Evolutionary conservation across 164 flowering plant genomes (phyloP), one percentile per base, ranked within the genome.

Genomic region (Magnolia sinica): DNA sequence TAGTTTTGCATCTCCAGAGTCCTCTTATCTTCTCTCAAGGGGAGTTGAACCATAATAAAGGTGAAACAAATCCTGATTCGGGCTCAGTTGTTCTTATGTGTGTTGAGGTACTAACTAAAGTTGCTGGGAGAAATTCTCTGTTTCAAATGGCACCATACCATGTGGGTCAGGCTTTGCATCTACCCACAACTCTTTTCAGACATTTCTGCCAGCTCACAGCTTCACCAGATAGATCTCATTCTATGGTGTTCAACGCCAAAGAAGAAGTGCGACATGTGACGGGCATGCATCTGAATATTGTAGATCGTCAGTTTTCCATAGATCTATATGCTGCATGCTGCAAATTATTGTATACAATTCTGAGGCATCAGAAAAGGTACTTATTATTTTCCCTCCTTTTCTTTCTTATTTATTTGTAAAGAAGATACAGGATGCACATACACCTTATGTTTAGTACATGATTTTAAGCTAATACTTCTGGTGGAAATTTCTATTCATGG

Each of bases 71-170:
- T 81, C 96, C 97, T 68, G 98, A 95, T 88, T 81, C 97, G 7
- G 99, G 99, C 58, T 83, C 97, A 67, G 91, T 91, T 22, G 79
- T 87, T 79, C 96, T 93, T 75, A 95, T 93, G 98, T 90, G 92
- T 71, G 83, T 89, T 80, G 93, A 90, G 80, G 89, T 92, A 52
- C 85, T 95, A 50, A 87, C 85, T 16, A 92, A 84, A 84, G 69
- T 95, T 76, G 87, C 88, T 61, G 94, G 90, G 69, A 91, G 86
- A 76, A 89, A 83, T 73, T 78, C 89, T 71, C 80, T 87, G 27
- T 91, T 84, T 76, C 81, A 84, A 77, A 82, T 92, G 89, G 90
- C 88, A 74, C 76, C 85, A 4, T 83, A 81, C 82, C 92, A 89
- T 75, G 85, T 92, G 16, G 89, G 81, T 4, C 96, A 90, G 76